Conservation (phyloP, 768 basidiomycete genomes). For the Mycena albidolilacea region DNA sequence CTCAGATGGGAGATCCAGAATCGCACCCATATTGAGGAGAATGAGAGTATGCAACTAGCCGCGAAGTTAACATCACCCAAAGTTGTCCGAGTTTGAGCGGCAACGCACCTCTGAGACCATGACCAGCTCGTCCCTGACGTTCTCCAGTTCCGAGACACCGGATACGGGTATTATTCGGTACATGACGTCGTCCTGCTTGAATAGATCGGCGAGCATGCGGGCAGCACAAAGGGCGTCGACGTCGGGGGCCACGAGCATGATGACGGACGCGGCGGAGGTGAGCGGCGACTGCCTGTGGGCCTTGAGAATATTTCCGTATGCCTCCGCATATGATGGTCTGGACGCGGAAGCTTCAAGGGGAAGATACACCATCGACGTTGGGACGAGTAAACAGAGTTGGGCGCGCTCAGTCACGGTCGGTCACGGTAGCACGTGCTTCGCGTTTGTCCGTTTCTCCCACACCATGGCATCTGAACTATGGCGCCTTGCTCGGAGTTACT, state of each 20-base stretch:
- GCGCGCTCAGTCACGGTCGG: too few relatives aligned
- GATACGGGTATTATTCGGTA: slow-evolving; percentile 93
- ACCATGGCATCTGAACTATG: too few relatives aligned
- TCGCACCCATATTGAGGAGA: slow-evolving; percentile 92
- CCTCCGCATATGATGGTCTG: slow-evolving; percentile 77
- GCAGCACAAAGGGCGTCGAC: slow-evolving; percentile 95
- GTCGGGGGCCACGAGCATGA: slow-evolving; percentile 90
- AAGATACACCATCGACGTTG: slow-evolving; percentile 70
- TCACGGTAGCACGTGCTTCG: too few relatives aligned
- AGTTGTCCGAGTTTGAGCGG: slow-evolving; percentile 5
- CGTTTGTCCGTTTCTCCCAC: too few relatives aligned
- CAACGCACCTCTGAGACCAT: slow-evolving; percentile 41
- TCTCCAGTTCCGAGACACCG: slow-evolving; percentile 83
- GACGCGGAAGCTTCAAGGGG: slow-evolving; percentile 73
- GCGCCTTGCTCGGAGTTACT: too few relatives aligned
- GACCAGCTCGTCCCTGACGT: slow-evolving; percentile 56
- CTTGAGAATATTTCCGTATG: slow-evolving; percentile 81
- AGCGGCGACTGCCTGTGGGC: slow-evolving; percentile 80
- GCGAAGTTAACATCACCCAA: slow-evolving; percentile 10
- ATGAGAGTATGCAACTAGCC: slow-evolving; percentile 88
- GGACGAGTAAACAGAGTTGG: not conserved
- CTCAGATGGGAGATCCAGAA: slow-evolving; percentile 83
- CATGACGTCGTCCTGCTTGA: slow-evolving; percentile 95
- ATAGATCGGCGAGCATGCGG: slow-evolving; percentile 88
- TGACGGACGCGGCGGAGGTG: slow-evolving; percentile 86